A percentile compares a stretch with the other conserved stretches of the same genome.
These are phyloP conservation scores for Neurospora sp. DNA, from an alignment of 2,329 filamentous ascomycete species.

Conservation along the genomic window DNA sequence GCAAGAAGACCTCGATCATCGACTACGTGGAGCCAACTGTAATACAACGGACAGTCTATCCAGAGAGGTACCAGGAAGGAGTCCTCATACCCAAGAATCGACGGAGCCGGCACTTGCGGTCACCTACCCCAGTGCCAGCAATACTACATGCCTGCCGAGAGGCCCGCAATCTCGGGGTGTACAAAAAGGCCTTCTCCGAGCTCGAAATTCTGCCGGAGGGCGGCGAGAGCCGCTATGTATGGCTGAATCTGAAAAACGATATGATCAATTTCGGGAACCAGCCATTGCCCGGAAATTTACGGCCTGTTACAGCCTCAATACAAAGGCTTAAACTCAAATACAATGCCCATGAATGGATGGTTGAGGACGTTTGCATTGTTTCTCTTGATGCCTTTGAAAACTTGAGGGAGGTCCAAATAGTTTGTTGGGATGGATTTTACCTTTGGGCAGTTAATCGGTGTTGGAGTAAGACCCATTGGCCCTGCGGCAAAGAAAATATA, in stretches of 20 bases:
- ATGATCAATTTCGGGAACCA: neutral
- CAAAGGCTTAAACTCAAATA: constrained; percentile 1
- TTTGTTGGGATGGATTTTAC: neutral
- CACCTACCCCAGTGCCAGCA: constrained; percentile 2
- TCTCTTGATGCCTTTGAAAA: neutral
- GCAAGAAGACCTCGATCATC: neutral
- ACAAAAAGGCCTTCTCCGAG: constrained; percentile 3
- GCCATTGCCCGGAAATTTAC: neutral
- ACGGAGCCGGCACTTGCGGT: neutral
- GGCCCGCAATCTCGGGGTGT: neutral
- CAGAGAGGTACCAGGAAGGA: neutral
- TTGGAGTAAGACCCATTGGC: neutral
- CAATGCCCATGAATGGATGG: neutral
- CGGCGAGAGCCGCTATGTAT: neutral
- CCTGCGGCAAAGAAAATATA: neutral
- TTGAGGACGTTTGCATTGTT: neutral
- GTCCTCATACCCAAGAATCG: neutral
- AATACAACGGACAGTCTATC: no score
- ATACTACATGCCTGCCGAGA: constrained; percentile 3
- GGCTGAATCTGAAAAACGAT: constrained; percentile 1
- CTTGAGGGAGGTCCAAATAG: neutral
- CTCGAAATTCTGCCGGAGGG: neutral
- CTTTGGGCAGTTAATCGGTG: neutral
- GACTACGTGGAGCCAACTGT: neutral
- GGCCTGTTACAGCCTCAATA: neutral